These are phyloP conservation scores for Boechera stricta DNA, from an alignment of 345 rosid species.

Conservation along the genomic window DNA sequence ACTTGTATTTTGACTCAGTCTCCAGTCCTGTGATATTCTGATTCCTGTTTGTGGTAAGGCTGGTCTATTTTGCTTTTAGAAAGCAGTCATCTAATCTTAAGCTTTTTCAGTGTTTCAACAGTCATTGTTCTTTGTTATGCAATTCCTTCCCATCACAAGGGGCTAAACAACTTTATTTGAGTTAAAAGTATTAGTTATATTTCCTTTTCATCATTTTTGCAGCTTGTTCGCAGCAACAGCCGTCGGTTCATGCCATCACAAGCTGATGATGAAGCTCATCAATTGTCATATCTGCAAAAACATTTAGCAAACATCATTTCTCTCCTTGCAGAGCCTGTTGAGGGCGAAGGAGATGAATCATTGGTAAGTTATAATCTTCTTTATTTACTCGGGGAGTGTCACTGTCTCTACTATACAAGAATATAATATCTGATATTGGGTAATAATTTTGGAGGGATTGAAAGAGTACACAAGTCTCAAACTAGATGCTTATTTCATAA, in stretches of 20 bases:
- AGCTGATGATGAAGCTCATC: slow-evolving; percentile 98
- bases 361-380: slow-evolving; percentile 60
- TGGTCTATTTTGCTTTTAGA: slow-evolving; percentile 5
- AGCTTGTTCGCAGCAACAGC: slow-evolving; percentile 99
- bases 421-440: background rate
- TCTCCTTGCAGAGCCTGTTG: slow-evolving; percentile 89
- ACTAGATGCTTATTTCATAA: slow-evolving; percentile 10
- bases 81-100: background rate
- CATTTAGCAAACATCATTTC: slow-evolving; percentile 86
- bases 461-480: slow-evolving; percentile 17
- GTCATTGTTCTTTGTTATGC: background rate
- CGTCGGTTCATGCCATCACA: slow-evolving; percentile 97
- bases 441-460: background rate
- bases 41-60: slow-evolving; percentile 10
- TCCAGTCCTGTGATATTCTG: slow-evolving; percentile 3
- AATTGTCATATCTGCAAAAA: slow-evolving; percentile 90
- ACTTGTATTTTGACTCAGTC: background rate
- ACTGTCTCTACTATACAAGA: background rate
- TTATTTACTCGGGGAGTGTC: background rate
- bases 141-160: background rate
- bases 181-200: background rate
- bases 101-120: slow-evolving; percentile 21
- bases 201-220: slow-evolving; percentile 41
- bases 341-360: slow-evolving; percentile 88
- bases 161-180: background rate